Percentiles rank a stretch among this genome's conserved stretches.
Evolutionary conservation across 2,329 filamentous ascomycete genomes (phyloP).

Genomic region (Scytalidium sp.): DNA sequence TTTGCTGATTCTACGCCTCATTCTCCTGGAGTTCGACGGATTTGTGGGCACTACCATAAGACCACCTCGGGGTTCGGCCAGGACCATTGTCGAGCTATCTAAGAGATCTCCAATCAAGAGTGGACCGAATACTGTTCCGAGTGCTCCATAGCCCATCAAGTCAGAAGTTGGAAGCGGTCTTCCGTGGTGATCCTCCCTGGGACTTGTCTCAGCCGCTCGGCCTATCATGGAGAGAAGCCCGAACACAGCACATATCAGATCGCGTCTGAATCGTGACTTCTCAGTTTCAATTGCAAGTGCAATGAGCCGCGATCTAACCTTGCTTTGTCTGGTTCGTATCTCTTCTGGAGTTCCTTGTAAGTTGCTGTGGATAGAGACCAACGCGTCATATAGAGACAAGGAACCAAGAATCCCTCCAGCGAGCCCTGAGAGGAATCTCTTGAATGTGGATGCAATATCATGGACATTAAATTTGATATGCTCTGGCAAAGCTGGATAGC

Average conservation of each 20-base stretch:
- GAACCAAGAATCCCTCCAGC: slow-evolving; percentile 67
- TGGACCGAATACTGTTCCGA: slow-evolving; percentile 65
- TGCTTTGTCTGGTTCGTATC: slow-evolving; percentile 50
- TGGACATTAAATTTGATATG: slow-evolving; percentile 59
- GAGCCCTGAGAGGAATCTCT: slow-evolving; percentile 58
- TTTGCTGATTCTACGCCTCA: slow-evolving; percentile 32
- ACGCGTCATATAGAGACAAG: slow-evolving; percentile 55
- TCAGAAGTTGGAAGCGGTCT: slow-evolving; percentile 52
- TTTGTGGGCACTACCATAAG: slow-evolving; percentile 24
- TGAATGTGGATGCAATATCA: slow-evolving; percentile 67
- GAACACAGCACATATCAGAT: slow-evolving; percentile 65
- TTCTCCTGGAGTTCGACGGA: slow-evolving; percentile 40
- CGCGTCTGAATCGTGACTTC: slow-evolving; percentile 56
- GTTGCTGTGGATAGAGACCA: slow-evolving; percentile 59
- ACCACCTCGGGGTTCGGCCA: slow-evolving; percentile 21
- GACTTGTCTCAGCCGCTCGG: slow-evolving; percentile 50
- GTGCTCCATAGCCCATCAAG: slow-evolving; percentile 60
- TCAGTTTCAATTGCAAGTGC: slow-evolving; percentile 59
- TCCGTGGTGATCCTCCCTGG: slow-evolving; percentile 49
- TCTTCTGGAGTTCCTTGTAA: slow-evolving; percentile 49
- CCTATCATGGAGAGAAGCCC: slow-evolving; percentile 62
- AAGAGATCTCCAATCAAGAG: slow-evolving; percentile 58
- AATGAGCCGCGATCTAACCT: slow-evolving; percentile 61
- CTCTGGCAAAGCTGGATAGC: slow-evolving; percentile 54
- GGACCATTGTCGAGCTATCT: slow-evolving; percentile 40